Conservation (phyloP, 2,329 filamentous ascomycete genomes). For the Colletotrichum abscissum region DNA sequence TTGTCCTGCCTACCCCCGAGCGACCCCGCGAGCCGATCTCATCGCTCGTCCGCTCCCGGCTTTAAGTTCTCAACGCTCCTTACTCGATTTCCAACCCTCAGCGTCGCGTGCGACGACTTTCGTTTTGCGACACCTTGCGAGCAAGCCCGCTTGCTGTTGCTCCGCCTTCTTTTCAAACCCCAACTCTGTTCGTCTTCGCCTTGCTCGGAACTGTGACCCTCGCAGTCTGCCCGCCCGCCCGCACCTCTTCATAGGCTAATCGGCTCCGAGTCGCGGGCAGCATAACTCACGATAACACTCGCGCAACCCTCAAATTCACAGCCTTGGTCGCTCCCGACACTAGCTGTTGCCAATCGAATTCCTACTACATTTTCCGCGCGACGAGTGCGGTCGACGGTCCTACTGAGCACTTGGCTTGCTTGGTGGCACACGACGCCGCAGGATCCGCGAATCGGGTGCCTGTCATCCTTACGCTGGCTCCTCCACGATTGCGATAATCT, state of each 20-base stretch:
- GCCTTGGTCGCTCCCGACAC: neutral
- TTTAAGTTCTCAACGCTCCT: slow-evolving; percentile 34
- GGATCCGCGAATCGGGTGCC: slow-evolving; percentile 38
- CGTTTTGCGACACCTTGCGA: slow-evolving; percentile 34
- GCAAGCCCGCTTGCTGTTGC: slow-evolving; percentile 13
- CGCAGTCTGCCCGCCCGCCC: neutral
- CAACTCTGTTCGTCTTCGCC: slow-evolving; percentile 3
- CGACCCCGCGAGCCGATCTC: slow-evolving; percentile 24
- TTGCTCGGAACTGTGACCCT: slow-evolving; percentile 8
- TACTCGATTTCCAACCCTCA: slow-evolving; percentile 25
- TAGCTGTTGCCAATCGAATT: slow-evolving; percentile 1
- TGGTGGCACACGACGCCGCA: slow-evolving; percentile 30
- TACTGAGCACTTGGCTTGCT: slow-evolving; percentile 11
- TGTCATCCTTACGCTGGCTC: slow-evolving; percentile 40
- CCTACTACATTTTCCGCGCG: neutral
- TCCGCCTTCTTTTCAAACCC: neutral
- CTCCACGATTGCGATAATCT: slow-evolving; percentile 34
- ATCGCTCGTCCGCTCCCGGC: slow-evolving; percentile 16
- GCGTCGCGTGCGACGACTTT: slow-evolving; percentile 37
- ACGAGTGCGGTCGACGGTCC: neutral
- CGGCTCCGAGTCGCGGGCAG: neutral
- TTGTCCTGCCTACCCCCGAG: slow-evolving; percentile 26
- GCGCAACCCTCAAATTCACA: slow-evolving; percentile 15
- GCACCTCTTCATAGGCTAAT: neutral
- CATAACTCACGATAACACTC: slow-evolving; percentile 30